Evolutionary conservation across 495 filamentous ascomycete genomes (phyloP).

Genomic region (Xylaria bambusicola): DNA sequence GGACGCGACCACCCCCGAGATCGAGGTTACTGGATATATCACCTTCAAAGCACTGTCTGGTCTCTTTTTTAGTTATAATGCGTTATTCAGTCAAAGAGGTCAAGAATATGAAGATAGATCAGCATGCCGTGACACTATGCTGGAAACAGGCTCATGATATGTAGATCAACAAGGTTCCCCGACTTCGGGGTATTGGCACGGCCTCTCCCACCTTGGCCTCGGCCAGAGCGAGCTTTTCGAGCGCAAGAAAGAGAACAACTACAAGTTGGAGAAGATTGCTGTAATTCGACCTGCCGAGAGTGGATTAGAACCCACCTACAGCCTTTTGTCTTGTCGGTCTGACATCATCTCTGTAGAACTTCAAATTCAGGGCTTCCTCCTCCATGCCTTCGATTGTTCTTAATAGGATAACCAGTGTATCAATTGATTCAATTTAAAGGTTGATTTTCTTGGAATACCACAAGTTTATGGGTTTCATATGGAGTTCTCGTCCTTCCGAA

Average conservation of each 20-base stretch:
- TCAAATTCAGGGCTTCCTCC: background rate
- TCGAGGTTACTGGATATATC: too few species aligned
- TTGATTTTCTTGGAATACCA: too few species aligned
- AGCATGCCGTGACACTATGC: background rate
- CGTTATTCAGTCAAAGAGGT: too few species aligned
- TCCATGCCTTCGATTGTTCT: too few species aligned
- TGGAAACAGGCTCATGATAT: conserved; percentile 6
- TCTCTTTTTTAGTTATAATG: too few species aligned
- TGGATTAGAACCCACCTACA: background rate
- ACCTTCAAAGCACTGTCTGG: too few species aligned
- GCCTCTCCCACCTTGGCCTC: conserved; percentile 1
- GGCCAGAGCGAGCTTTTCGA: background rate
- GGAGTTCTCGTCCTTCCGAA: too few species aligned
- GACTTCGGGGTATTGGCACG: background rate
- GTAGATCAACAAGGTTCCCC: conserved; percentile 14
- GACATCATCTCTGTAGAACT: background rate
- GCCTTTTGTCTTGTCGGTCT: background rate
- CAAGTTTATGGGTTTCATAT: too few species aligned
- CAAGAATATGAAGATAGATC: background rate
- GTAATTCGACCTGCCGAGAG: background rate
- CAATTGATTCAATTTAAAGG: too few species aligned
- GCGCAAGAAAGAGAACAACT: background rate
- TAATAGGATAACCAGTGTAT: too few species aligned
- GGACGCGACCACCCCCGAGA: too few species aligned
- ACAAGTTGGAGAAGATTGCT: too few species aligned